Conservation (phyloP, 73 alveolate genomes). For the Symbiodinium natans region DNA sequence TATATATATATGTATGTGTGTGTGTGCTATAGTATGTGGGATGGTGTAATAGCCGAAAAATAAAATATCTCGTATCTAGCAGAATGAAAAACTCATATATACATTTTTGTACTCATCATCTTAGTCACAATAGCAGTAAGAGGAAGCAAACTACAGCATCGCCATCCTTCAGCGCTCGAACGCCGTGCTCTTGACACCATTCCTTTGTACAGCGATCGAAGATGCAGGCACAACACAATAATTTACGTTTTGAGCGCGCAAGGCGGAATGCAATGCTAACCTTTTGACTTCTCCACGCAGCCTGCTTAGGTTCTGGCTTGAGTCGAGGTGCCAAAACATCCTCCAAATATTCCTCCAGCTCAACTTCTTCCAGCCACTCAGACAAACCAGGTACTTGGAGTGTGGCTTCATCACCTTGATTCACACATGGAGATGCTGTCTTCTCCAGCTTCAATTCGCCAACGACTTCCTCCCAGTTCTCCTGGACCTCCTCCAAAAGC, state of each 20-base stretch:
- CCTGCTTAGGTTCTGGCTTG: no score
- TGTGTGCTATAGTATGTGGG: no score
- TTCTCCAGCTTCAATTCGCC: neutral
- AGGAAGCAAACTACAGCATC: neutral
- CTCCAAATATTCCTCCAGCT: neutral
- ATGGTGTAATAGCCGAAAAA: no score
- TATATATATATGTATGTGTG: no score
- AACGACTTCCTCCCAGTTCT: neutral
- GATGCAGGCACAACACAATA: no score
- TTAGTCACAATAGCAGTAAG: no score
- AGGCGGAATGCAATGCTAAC: no score
- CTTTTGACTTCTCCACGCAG: no score
- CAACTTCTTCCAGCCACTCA: neutral
- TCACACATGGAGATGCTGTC: neutral
- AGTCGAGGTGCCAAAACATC: neutral
- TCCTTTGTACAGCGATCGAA: neutral
- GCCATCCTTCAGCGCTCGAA: neutral
- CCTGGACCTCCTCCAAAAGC: constrained; percentile 6
- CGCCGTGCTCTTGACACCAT: neutral
- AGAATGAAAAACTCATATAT: no score
- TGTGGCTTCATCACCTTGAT: neutral
- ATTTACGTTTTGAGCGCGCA: no score
- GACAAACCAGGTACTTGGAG: neutral
- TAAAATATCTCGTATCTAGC: neutral
- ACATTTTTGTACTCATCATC: no score